Base-by-base conservation (phyloP, 164 flowering plant species). In the Stephania japonica region DNA sequence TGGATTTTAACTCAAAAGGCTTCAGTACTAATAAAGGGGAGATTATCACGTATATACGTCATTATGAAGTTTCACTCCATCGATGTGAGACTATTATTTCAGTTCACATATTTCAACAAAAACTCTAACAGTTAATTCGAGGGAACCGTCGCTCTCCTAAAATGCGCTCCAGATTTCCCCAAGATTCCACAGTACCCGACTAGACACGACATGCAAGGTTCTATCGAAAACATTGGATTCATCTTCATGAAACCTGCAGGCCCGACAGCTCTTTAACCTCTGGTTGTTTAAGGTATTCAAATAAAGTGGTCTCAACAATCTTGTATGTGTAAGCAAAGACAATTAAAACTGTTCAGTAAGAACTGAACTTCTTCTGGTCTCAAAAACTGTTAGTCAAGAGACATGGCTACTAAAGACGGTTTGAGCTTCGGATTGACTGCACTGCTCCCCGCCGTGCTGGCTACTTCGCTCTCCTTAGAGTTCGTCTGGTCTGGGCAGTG, bases 391-490 rank as follows among this genome's bases (percentile, higher is more conserved):
- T n/a, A 10, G 42, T 42, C 13, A 32, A n/a, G 7, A 38, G 21
- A 61, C 69, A 86, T 83, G 88, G 82, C 83, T 10, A 70, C 65
- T 5, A 82, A 68, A 73, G 50, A 64, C 9, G 25, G 64, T 49
- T 73, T 79, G 13, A 77, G 81, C 73, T 81, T 76, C 68, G 71
- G 64, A 10, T 0, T 74, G 10, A 66, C 83, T 0, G 81, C 82
- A 6, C 42, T 67, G 42, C 84, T 83, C 0, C 76, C 80, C 3
- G 78, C 83, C 4, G 23, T 84, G 5, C 67, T 87, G 12, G 94
- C 87, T 0, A 89, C 88, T 73, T 76, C 89, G 73, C 38, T 86
- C 21, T 81, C 75, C 72, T 78, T 88, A n/a, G 79, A 86, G 3
- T 73, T 85, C 16, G 65, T 49, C 86, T 89, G 14, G 82, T 88